Percentiles rank a stretch among this genome's conserved stretches.
Evolutionary conservation across 768 basidiomycete species (phyloP).

Genomic region (Leccinum aurantiacum): DNA sequence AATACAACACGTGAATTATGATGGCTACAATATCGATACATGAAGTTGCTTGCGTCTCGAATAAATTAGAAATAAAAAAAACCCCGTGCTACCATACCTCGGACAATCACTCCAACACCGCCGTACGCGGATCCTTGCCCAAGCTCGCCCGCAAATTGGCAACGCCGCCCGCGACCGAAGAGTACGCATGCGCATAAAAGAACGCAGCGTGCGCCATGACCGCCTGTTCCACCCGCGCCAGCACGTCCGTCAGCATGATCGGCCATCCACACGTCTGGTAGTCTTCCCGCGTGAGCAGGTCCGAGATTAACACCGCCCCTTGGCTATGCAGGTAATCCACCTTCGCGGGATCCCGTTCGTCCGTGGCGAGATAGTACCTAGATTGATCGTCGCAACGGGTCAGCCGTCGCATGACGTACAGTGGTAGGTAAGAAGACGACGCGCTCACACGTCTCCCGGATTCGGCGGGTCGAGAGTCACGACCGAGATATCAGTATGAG

Average conservation of each 20-base stretch:
- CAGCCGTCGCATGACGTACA: background rate
- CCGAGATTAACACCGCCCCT: constrained; percentile 41
- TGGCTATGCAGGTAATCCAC: constrained; percentile 33
- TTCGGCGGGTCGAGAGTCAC: constrained; percentile 27
- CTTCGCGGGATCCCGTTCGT: constrained; percentile 39
- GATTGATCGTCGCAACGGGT: background rate
- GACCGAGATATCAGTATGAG: constrained; percentile 16
- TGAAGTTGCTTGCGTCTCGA: background rate
- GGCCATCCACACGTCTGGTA: constrained; percentile 41
- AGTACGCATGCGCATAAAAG: constrained; percentile 43
- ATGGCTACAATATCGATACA: background rate
- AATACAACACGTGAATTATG: no score
- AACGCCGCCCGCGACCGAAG: constrained; percentile 43
- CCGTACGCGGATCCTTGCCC: constrained; percentile 44
- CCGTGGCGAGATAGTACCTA: constrained; percentile 41
- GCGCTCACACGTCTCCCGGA: constrained; percentile 22
- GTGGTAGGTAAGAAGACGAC: background rate
- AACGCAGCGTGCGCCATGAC: constrained; percentile 36
- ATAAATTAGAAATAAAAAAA: background rate
- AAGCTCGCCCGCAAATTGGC: constrained; percentile 40
- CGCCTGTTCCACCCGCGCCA: constrained; percentile 43
- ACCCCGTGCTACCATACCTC: background rate
- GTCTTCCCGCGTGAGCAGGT: constrained; percentile 40
- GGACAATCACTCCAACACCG: constrained; percentile 32
- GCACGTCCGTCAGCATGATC: constrained; percentile 43